phyloP scores from a whole-genome alignment of 495 filamentous ascomycete species.

The Cairneyella variabilis region DNA sequence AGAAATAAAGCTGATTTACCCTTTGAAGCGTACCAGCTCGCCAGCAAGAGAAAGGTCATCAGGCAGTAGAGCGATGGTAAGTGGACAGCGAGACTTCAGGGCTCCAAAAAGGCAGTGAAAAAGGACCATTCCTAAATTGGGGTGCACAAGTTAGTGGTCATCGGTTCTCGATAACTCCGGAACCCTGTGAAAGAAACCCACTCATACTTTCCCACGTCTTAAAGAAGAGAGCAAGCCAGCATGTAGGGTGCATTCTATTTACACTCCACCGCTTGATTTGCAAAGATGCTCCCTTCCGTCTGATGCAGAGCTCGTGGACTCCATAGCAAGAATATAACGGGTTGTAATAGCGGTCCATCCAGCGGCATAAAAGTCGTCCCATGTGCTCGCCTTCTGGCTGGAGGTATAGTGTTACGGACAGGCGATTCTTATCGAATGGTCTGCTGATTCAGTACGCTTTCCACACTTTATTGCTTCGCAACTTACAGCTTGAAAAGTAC shows the following conservation, averaged over 20 bases:
- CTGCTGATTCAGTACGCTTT: constrained; percentile 26
- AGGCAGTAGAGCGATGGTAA: constrained; percentile 45
- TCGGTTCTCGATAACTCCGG: too few relatives aligned
- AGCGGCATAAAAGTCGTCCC: constrained; percentile 40
- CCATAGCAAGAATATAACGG: constrained; percentile 30
- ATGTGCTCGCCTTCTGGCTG: constrained; percentile 35
- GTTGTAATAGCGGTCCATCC: constrained; percentile 25
- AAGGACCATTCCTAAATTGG: constrained; percentile 63
- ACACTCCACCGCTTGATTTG: constrained; percentile 46
- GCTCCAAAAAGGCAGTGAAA: constrained; percentile 76
- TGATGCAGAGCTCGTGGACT: constrained; percentile 46
- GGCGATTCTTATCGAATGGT: constrained; percentile 45
- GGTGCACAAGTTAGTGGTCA: too few relatives aligned
- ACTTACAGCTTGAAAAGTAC: constrained; percentile 49
- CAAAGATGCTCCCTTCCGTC: constrained; percentile 41
- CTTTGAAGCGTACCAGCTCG: constrained; percentile 66
- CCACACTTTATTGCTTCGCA: neutral
- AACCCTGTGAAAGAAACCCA: too few relatives aligned
- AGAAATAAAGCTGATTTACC: constrained; percentile 42
- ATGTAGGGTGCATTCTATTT: constrained; percentile 36
- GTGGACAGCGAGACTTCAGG: constrained; percentile 64
- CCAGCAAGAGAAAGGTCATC: constrained; percentile 57
- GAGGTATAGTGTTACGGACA: constrained; percentile 47
- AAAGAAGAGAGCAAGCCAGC: constrained; percentile 50
- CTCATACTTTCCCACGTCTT: constrained; percentile 51